Conservation (phyloP, 1,139 yeast species). For the Geotrichum europaeum region DNA sequence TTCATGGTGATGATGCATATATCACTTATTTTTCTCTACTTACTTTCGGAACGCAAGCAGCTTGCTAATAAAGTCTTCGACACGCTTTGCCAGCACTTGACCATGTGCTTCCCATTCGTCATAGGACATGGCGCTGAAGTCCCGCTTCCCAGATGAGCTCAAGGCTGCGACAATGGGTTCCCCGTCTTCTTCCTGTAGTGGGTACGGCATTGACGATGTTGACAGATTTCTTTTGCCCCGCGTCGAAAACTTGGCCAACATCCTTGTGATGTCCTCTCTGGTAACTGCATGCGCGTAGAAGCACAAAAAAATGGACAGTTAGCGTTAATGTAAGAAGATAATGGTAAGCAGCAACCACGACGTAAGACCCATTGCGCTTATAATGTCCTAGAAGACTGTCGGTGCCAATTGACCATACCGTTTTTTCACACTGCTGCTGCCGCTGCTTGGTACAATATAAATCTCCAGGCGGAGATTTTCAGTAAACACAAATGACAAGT, state of each 20-base stretch:
- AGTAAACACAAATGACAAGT: not conserved
- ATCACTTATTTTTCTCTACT: not conserved
- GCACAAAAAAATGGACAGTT: not conserved
- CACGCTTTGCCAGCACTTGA: conserved; percentile 14
- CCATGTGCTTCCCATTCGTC: conserved; percentile 22
- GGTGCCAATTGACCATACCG: not conserved
- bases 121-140: conserved; percentile 11
- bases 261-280: not conserved
- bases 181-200: not conserved
- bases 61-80: conserved; percentile 16
- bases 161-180: not conserved
- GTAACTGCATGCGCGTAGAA: not conserved
- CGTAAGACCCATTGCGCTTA: not conserved
- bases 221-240: not conserved
- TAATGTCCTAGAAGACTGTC: not conserved
- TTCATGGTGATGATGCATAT: not conserved
- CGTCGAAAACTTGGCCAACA: not conserved
- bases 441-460: not conserved
- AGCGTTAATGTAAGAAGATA: not conserved
- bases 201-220: not conserved
- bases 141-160: not conserved
- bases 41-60: conserved; percentile 17
- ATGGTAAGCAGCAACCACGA: not conserved
- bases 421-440: not conserved
- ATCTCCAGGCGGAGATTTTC: not conserved